Percentiles rank a stretch among this genome's conserved stretches.
phyloP scores from a whole-genome alignment of 2,329 filamentous ascomycete species.

The Nothopassalora personata region DNA sequence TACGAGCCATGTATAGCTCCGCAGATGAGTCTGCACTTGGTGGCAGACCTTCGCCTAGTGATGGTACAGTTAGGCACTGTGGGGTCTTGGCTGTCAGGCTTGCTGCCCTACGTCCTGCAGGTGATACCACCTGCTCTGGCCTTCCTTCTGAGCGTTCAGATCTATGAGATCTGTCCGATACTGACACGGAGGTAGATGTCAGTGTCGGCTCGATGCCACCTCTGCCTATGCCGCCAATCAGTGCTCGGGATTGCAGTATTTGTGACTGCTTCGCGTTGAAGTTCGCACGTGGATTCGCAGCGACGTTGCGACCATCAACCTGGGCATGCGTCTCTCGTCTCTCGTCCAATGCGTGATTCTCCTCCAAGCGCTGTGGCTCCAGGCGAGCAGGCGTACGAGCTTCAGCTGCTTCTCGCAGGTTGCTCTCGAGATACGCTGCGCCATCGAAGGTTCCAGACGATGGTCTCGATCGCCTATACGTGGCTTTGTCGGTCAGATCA shows the following conservation, averaged over 20 bases:
- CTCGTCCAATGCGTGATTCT: background rate
- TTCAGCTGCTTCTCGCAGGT: background rate
- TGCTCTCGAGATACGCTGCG: background rate
- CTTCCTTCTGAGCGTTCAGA: constrained; percentile 14
- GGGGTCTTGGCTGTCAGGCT: background rate
- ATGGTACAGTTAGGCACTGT: constrained; percentile 7
- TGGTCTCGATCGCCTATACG: background rate
- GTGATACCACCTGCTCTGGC: constrained; percentile 4
- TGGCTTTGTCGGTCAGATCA: background rate
- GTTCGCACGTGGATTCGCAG: background rate
- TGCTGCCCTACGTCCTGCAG: background rate
- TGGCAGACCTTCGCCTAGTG: constrained; percentile 21
- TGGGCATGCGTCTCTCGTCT: background rate
- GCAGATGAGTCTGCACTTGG: constrained; percentile 8
- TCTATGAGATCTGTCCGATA: constrained; percentile 10
- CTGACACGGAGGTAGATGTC: constrained; percentile 26
- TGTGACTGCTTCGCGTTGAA: background rate
- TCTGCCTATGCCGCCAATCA: background rate
- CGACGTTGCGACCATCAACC: background rate
- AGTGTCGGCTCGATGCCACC: constrained; percentile 8
- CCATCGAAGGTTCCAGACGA: background rate
- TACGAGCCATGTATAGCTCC: constrained; percentile 19
- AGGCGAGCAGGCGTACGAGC: background rate
- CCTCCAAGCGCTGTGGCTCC: background rate
- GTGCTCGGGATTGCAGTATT: background rate